These are phyloP conservation scores for Lasiodiplodia gonubiensis DNA, from an alignment of 2,329 filamentous ascomycete genomes.

Conservation along the genomic window DNA sequence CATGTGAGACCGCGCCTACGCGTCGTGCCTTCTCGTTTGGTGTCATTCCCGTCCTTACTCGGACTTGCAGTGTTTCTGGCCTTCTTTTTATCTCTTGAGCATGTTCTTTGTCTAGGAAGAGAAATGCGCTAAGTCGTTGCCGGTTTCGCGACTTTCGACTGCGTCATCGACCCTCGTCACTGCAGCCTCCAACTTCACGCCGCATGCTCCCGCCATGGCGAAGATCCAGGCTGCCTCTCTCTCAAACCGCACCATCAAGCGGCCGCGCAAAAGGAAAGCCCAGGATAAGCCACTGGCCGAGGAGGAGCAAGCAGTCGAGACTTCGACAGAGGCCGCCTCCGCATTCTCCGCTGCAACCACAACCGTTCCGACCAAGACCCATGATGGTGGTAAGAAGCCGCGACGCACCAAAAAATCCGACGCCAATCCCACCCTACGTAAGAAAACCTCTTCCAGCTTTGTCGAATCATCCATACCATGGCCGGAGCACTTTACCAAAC, in stretches of 20 bases:
- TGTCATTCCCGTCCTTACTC: neutral
- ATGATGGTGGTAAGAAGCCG: conserved; percentile 62
- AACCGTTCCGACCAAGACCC: conserved; percentile 60
- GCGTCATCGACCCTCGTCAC: conserved; percentile 19
- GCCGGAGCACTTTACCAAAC: conserved; percentile 74
- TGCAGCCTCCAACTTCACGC: neutral
- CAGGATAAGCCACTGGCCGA: conserved; percentile 31
- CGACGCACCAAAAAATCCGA: conserved; percentile 50
- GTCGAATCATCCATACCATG: conserved; percentile 66
- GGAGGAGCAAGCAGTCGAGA: conserved; percentile 32
- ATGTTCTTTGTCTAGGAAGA: neutral
- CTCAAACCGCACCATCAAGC: conserved; percentile 50
- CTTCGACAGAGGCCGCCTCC: conserved; percentile 8
- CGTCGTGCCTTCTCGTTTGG: neutral
- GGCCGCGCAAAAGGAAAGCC: conserved; percentile 51
- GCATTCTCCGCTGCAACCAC: conserved; percentile 43
- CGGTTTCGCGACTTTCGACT: conserved; percentile 16
- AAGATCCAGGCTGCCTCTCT: conserved; percentile 52
- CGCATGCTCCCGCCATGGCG: conserved; percentile 39
- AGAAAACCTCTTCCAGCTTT: conserved; percentile 54
- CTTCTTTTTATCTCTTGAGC: neutral
- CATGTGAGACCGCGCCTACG: conserved; percentile 15
- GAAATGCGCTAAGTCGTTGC: conserved; percentile 14
- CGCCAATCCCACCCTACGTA: conserved; percentile 47
- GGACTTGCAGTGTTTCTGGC: neutral